Evolutionary conservation across 495 filamentous ascomycete species (phyloP).

Genomic region (Tuber magnatum): DNA sequence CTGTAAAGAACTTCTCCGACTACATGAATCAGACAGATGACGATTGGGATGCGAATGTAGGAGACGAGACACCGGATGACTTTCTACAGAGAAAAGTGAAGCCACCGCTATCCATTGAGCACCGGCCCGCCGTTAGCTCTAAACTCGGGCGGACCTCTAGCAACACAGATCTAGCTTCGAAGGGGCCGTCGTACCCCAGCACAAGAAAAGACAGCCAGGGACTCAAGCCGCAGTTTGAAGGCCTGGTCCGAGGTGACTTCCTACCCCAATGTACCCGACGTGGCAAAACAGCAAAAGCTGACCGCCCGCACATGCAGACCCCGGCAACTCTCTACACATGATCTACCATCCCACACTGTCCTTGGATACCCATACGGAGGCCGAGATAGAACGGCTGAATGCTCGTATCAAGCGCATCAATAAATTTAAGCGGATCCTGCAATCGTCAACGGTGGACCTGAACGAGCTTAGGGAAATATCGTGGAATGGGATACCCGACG

Average conservation of each 20-base stretch:
- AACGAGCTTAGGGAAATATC: constrained; percentile 73
- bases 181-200: constrained; percentile 74
- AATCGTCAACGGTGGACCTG: constrained; percentile 79
- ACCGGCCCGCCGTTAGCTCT: constrained; percentile 33
- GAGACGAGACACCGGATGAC: constrained; percentile 45
- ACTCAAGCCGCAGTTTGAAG: constrained; percentile 92
- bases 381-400: constrained; percentile 73
- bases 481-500: constrained; percentile 89
- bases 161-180: constrained; percentile 19
- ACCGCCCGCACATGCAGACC: constrained; percentile 50
- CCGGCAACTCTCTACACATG: constrained; percentile 88
- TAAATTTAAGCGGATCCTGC: constrained; percentile 93
- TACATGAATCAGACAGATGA: constrained; percentile 67
- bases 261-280: background rate
- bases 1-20: constrained; percentile 56
- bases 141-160: constrained; percentile 30
- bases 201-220: constrained; percentile 88
- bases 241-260: constrained; percentile 66
- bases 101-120: constrained; percentile 40
- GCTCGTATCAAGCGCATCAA: constrained; percentile 90
- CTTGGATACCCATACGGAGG: constrained; percentile 53
- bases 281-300: background rate
- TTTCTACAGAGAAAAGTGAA: constrained; percentile 36
- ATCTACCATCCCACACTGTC: constrained; percentile 78
- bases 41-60: constrained; percentile 64